phyloP scores from a whole-genome alignment of 2,329 filamentous ascomycete genomes.

The Aspergillus terreus region DNA sequence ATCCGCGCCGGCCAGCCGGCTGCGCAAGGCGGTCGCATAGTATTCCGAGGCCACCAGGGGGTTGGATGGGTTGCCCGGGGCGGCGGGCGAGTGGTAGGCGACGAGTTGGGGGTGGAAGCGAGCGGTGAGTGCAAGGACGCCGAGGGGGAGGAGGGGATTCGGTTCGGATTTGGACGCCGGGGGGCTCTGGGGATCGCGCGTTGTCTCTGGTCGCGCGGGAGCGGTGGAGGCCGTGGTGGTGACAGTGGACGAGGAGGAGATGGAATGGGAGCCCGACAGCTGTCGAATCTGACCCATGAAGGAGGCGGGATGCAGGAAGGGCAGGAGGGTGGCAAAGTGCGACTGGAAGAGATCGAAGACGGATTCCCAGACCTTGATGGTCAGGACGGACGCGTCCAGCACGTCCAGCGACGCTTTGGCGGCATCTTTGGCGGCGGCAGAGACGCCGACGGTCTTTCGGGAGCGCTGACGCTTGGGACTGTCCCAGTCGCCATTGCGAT shows the following conservation, averaged over 20 bases:
- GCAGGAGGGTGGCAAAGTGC: slow-evolving; percentile 55
- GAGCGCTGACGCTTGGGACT: slow-evolving; percentile 40
- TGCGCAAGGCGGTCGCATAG: slow-evolving; percentile 52
- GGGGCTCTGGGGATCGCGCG: slow-evolving; percentile 28
- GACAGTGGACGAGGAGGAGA: slow-evolving; percentile 11
- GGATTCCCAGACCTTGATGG: slow-evolving; percentile 54
- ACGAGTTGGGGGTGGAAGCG: slow-evolving; percentile 52
- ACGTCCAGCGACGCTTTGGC: slow-evolving; percentile 40
- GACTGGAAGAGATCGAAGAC: slow-evolving; percentile 58
- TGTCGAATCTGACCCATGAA: slow-evolving; percentile 50
- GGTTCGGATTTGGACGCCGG: slow-evolving; percentile 33
- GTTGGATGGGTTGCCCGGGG: slow-evolving; percentile 42
- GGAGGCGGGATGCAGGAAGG: slow-evolving; percentile 54
- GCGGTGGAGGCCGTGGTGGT: background rate
- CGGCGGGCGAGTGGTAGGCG: slow-evolving; percentile 46
- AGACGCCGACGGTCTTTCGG: slow-evolving; percentile 31
- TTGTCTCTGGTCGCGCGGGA: slow-evolving; percentile 5
- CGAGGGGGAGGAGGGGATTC: slow-evolving; percentile 48
- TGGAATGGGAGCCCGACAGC: slow-evolving; percentile 23
- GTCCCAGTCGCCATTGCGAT: slow-evolving; percentile 41
- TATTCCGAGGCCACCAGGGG: slow-evolving; percentile 51
- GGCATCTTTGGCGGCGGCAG: slow-evolving; percentile 26
- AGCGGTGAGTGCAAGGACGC: slow-evolving; percentile 54
- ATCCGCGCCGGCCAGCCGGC: slow-evolving; percentile 42
- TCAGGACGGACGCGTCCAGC: slow-evolving; percentile 49